These are phyloP conservation scores for Porcisia deanei DNA, from an alignment of 208 protist genomes.

Conservation along the genomic window DNA sequence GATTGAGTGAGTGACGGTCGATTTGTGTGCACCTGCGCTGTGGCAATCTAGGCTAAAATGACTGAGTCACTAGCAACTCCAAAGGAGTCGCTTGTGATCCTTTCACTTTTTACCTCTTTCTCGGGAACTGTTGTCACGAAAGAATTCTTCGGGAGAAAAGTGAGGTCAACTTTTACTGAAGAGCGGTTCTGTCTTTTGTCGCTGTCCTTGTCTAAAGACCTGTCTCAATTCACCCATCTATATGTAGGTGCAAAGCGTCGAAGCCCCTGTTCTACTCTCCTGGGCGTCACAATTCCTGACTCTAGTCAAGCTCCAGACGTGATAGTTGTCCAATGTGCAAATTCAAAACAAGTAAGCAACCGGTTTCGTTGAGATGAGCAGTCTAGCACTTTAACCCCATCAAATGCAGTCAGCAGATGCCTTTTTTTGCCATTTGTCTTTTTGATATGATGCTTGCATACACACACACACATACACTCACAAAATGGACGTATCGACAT, in stretches of 20 bases:
- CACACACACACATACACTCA: background rate
- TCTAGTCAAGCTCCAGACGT: background rate
- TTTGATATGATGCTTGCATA: background rate
- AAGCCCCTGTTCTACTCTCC: background rate
- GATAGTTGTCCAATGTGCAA: background rate
- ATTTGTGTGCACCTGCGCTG: background rate
- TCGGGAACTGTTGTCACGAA: slow-evolving; percentile 11
- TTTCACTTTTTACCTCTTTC: background rate
- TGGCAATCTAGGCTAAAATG: background rate
- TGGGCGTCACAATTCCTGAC: background rate
- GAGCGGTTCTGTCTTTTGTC: background rate
- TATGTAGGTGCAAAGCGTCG: background rate
- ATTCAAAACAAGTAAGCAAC: background rate
- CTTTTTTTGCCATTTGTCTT: background rate
- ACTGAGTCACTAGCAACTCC: background rate
- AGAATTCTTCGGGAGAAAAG: background rate
- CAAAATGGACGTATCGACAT: background rate
- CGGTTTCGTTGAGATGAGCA: background rate
- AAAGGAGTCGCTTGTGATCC: background rate
- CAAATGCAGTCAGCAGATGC: background rate
- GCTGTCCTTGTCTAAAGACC: no score
- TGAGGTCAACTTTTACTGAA: background rate
- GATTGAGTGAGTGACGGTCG: slow-evolving; percentile 23
- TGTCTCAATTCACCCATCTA: background rate
- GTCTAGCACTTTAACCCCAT: no score